Conservation (phyloP, 208 protist species). For the Trypanosoma boissoni region DNA sequence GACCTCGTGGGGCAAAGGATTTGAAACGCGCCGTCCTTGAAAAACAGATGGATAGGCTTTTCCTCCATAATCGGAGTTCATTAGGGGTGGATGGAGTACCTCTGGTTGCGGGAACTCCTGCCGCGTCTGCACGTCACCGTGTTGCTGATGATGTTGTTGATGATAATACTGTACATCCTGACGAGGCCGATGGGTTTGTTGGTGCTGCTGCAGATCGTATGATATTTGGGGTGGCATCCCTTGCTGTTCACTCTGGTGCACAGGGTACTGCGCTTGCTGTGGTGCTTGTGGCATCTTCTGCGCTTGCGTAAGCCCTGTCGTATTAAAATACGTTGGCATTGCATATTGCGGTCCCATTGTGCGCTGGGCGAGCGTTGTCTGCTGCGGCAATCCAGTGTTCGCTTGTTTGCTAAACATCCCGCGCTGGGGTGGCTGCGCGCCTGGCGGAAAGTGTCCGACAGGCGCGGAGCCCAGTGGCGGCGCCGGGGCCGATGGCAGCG, state of each 20-base stretch:
- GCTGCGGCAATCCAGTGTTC: not conserved
- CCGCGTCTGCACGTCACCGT: not conserved
- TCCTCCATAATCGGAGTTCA: not conserved
- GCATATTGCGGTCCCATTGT: constrained; percentile 51
- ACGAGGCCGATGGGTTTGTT: not conserved
- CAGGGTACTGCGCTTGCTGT: not conserved
- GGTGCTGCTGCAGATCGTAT: not conserved
- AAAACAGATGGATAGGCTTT: too few species aligned
- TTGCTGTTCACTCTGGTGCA: not conserved
- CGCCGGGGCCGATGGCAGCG: not conserved
- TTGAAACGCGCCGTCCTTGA: too few species aligned
- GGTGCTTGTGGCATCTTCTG: not conserved
- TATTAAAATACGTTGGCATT: constrained; percentile 62
- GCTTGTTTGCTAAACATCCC: constrained; percentile 9
- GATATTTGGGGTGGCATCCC: not conserved
- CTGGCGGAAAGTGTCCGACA: not conserved
- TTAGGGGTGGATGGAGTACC: not conserved
- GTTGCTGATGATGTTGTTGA: constrained; percentile 6
- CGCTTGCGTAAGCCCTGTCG: not conserved
- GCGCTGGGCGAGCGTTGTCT: constrained; percentile 1
- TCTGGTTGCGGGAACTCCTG: not conserved
- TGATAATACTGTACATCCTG: not conserved
- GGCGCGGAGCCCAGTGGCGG: not conserved
- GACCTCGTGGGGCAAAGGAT: too few species aligned
- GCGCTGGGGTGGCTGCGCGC: not conserved